These are phyloP conservation scores for Pseudozyma hubeiensis DNA, from an alignment of 1,284 basidiomycete species.

Conservation along the genomic window DNA sequence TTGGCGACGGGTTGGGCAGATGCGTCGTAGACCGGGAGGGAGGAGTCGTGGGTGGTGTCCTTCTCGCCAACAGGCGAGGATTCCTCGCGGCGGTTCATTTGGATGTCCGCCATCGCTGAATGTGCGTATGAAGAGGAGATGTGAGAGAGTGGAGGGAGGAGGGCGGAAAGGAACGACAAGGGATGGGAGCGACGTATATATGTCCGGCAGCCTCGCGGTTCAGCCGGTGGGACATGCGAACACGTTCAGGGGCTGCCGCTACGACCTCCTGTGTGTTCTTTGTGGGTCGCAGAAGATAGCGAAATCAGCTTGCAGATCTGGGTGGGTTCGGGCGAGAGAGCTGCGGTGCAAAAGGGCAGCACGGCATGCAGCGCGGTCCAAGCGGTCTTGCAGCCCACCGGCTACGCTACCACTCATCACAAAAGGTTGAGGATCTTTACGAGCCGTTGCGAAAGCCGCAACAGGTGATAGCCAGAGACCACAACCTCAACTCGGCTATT, in stretches of 20 bases:
- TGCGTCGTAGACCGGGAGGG: slow-evolving; percentile 6
- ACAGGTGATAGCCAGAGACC: not conserved
- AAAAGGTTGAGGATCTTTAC: too few species aligned
- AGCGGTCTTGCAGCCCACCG: not conserved
- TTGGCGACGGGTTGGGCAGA: slow-evolving; percentile 19
- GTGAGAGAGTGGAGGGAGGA: not conserved
- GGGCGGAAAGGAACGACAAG: not conserved
- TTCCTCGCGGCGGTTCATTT: slow-evolving; percentile 1
- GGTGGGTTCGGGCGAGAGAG: too few species aligned
- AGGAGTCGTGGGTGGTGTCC: slow-evolving; percentile 1
- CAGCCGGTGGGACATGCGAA: too few species aligned
- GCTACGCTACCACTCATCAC: too few species aligned
- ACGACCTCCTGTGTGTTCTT: too few species aligned
- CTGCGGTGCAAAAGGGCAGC: not conserved
- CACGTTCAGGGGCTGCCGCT: too few species aligned
- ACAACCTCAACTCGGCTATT: slow-evolving; percentile 19
- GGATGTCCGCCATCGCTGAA: slow-evolving; percentile 29
- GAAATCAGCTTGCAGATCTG: too few species aligned
- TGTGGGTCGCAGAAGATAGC: too few species aligned
- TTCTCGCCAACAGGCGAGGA: slow-evolving; percentile 28
- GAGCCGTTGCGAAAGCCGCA: too few species aligned
- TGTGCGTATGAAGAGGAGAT: not conserved
- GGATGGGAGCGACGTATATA: not conserved
- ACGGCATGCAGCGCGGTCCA: not conserved
- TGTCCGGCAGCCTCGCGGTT: not conserved